Conservation (phyloP, 305 asterid genomes). For the Fraxinus albicans region DNA sequence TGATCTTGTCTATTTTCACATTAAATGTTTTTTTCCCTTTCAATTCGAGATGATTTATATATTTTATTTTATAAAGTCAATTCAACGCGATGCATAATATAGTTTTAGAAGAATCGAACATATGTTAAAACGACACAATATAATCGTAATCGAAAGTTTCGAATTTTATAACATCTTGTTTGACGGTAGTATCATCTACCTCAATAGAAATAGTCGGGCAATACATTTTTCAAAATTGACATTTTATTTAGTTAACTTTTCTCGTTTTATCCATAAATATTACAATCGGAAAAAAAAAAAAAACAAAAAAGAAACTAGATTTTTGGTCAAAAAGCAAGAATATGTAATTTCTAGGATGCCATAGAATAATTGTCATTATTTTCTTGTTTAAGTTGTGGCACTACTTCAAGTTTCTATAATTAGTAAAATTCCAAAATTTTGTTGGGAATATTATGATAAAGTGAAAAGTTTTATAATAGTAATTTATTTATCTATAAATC, state of each 20-base stretch:
- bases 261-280: not conserved
- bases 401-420: not conserved
- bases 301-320: not conserved
- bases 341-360: constrained; percentile 4
- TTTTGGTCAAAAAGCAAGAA: not conserved
- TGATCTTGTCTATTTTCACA: too few species aligned
- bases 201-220: not conserved
- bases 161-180: too few species aligned
- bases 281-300: not conserved
- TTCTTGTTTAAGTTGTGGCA: not conserved
- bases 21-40: too few species aligned
- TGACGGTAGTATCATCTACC: too few species aligned
- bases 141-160: too few species aligned
- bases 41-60: too few species aligned
- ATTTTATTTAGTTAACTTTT: not conserved
- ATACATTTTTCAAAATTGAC: not conserved
- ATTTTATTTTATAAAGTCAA: too few species aligned
- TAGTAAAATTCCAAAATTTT: not conserved
- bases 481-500: not conserved
- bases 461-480: not conserved
- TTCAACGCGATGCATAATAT: too few species aligned
- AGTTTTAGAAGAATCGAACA: too few species aligned
- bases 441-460: not conserved
- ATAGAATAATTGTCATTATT: not conserved
- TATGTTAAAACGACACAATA: too few species aligned